phyloP scores from a whole-genome alignment of 768 basidiomycete species.

The Kwoniella europaea region DNA sequence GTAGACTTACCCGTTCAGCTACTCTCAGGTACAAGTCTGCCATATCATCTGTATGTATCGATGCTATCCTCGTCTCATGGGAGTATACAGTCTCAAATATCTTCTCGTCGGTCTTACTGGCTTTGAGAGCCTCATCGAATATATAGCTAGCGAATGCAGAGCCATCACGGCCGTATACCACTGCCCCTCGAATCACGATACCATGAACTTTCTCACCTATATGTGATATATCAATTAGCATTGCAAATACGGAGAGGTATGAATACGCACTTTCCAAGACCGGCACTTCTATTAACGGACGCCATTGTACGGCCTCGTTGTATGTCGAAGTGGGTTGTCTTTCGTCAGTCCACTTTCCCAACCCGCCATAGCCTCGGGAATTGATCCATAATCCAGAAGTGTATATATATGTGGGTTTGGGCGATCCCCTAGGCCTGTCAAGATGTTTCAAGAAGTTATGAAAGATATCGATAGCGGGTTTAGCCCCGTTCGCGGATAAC shows the following conservation, averaged over 20 bases:
- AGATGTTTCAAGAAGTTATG: conserved; percentile 24
- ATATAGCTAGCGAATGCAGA: conserved; percentile 56
- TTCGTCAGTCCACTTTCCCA: conserved; percentile 48
- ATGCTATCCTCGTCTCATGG: conserved; percentile 50
- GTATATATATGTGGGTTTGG: conserved; percentile 62
- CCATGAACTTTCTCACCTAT: conserved; percentile 58
- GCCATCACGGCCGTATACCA: conserved; percentile 62
- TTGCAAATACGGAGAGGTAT: not conserved
- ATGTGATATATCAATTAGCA: not conserved
- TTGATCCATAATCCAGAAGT: conserved; percentile 63
- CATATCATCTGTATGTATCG: conserved; percentile 63
- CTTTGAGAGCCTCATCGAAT: conserved; percentile 57
- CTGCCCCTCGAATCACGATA: conserved; percentile 62
- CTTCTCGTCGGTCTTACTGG: conserved; percentile 53
- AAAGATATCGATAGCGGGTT: conserved; percentile 40
- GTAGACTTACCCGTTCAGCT: conserved; percentile 58
- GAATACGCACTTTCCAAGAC: conserved; percentile 34
- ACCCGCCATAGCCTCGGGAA: conserved; percentile 54
- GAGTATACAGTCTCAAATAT: conserved; percentile 57
- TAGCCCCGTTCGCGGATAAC: conserved; percentile 48
- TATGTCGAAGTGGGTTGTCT: conserved; percentile 28
- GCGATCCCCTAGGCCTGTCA: conserved; percentile 47
- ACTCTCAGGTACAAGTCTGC: conserved; percentile 61
- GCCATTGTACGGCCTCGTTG: conserved; percentile 33
- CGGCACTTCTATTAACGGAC: conserved; percentile 33